Conservation (phyloP, 768 basidiomycete genomes). For the Collybia nuda region DNA sequence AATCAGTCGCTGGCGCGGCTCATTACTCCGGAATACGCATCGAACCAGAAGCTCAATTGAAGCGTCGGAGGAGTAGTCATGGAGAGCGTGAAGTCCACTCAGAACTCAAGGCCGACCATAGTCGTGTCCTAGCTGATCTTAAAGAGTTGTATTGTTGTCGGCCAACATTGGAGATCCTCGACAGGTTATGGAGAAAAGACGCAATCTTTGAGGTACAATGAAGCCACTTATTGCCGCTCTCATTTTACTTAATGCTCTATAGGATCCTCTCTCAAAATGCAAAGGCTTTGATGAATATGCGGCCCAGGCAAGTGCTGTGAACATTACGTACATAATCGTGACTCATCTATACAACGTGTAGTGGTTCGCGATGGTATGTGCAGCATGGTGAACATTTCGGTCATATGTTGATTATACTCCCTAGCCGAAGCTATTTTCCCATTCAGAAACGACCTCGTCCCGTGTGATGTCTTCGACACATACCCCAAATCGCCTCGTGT, state of each 20-base stretch:
- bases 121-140: conserved; percentile 54
- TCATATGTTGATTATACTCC: conserved; percentile 7
- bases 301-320: conserved; percentile 46
- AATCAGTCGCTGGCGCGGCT: conserved; percentile 59
- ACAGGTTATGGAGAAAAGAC: conserved; percentile 51
- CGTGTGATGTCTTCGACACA: conserved; percentile 61
- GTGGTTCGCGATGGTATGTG: conserved; percentile 55
- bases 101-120: conserved; percentile 39
- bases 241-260: neutral
- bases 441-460: conserved; percentile 46
- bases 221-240: neutral
- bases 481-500: conserved; percentile 59
- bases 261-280: conserved; percentile 53
- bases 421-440: conserved; percentile 55
- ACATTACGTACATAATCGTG: neutral
- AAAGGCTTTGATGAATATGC: conserved; percentile 50
- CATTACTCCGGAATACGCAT: conserved; percentile 59
- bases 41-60: conserved; percentile 30
- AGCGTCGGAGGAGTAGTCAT: conserved; percentile 36
- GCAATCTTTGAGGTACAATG: conserved; percentile 52
- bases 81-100: conserved; percentile 31
- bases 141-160: conserved; percentile 56
- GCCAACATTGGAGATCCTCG: conserved; percentile 53
- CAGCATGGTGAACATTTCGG: neutral
- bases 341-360: conserved; percentile 15